phyloP scores from a whole-genome alignment of 495 filamentous ascomycete genomes.

The Penicillium paxilli region DNA sequence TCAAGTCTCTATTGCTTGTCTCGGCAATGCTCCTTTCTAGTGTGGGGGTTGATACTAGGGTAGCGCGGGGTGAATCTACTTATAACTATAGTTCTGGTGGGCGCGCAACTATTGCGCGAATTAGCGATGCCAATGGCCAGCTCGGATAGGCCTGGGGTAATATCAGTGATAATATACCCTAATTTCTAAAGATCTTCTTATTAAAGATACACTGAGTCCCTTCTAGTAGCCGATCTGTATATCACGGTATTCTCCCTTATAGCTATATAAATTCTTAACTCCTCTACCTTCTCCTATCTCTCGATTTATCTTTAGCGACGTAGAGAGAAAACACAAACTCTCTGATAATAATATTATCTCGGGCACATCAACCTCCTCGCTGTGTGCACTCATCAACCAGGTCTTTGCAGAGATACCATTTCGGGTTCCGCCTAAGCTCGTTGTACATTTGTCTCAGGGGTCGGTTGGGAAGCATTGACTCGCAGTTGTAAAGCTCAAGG shows the following conservation, averaged over 20 bases:
- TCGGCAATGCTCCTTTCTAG: not conserved
- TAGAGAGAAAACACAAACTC: not conserved
- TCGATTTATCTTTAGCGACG: not conserved
- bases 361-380: no score
- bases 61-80: not conserved
- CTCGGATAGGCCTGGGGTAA: not conserved
- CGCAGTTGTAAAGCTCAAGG: no score
- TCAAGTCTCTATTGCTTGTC: no score
- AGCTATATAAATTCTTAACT: not conserved
- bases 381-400: no score
- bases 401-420: no score
- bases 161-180: not conserved
- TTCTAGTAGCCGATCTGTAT: not conserved
- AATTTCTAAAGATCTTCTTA: not conserved
- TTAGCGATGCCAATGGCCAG: not conserved
- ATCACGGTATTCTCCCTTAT: not conserved
- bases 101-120: not conserved
- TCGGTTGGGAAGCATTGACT: no score
- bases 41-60: not conserved
- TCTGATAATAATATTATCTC: no score
- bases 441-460: no score
- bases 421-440: no score
- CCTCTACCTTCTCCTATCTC: not conserved
- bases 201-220: not conserved
- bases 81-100: not conserved